A percentile compares a stretch with the other conserved stretches of the same genome.
These are phyloP conservation scores for Colletotrichum plurivorum DNA, from an alignment of 2,329 filamentous ascomycete genomes.

Conservation along the genomic window DNA sequence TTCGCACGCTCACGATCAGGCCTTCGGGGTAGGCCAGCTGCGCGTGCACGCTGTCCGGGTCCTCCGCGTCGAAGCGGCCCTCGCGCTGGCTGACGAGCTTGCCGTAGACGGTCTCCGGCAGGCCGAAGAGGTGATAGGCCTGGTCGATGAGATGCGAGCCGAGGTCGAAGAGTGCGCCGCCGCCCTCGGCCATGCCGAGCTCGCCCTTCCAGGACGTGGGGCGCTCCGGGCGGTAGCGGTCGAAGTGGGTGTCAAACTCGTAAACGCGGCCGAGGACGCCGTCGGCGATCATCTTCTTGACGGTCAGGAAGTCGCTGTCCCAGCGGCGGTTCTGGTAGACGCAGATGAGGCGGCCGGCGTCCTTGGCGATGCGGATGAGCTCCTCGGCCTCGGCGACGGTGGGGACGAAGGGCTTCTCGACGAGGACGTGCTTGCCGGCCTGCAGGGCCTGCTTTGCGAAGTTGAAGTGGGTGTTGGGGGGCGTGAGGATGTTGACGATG, in stretches of 20 bases:
- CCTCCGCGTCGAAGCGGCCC: slow-evolving; percentile 60
- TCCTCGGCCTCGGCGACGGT: slow-evolving; percentile 76
- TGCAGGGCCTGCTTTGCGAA: slow-evolving; percentile 76
- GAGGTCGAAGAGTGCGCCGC: slow-evolving; percentile 80
- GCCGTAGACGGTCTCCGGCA: slow-evolving; percentile 76
- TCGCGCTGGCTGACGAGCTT: slow-evolving; percentile 77
- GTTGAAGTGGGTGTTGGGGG: slow-evolving; percentile 78
- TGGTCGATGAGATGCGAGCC: slow-evolving; percentile 85
- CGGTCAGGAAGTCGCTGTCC: slow-evolving; percentile 83
- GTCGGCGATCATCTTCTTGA: slow-evolving; percentile 72
- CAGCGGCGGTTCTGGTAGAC: slow-evolving; percentile 85
- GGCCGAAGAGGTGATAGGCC: slow-evolving; percentile 77
- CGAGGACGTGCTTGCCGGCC: slow-evolving; percentile 82
- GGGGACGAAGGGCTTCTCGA: slow-evolving; percentile 88
- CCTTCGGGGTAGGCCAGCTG: slow-evolving; percentile 76
- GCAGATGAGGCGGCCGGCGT: slow-evolving; percentile 67
- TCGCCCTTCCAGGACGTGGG: slow-evolving; percentile 77
- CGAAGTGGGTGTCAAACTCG: slow-evolving; percentile 86
- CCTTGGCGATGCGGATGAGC: slow-evolving; percentile 69
- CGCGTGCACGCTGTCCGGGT: slow-evolving; percentile 73
- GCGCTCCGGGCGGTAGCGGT: slow-evolving; percentile 76
- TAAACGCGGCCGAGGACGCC: slow-evolving; percentile 78
- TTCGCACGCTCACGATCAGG: slow-evolving; percentile 78
- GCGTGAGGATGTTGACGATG: slow-evolving; percentile 79
- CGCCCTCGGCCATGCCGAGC: slow-evolving; percentile 71